These are phyloP conservation scores for Hamigera avellanea DNA, from an alignment of 495 filamentous ascomycete species.

Conservation along the genomic window DNA sequence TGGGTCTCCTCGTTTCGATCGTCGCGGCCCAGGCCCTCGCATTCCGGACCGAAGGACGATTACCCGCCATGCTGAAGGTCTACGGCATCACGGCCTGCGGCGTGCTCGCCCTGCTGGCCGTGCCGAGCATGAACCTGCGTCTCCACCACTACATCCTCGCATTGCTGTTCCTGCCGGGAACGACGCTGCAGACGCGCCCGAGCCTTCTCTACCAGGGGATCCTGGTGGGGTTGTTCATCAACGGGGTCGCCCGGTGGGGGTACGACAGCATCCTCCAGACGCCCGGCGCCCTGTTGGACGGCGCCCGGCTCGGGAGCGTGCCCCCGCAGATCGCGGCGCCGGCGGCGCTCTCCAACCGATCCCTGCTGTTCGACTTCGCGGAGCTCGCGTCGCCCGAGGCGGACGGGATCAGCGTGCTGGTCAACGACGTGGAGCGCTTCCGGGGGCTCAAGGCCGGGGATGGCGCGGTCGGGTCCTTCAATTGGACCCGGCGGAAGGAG, in stretches of 20 bases:
- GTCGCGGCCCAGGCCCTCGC: slow-evolving; percentile 49
- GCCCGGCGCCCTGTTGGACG: slow-evolving; percentile 36
- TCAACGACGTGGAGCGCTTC: slow-evolving; percentile 49
- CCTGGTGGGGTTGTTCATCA: slow-evolving; percentile 53
- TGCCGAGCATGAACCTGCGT: slow-evolving; percentile 48
- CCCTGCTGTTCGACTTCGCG: slow-evolving; percentile 38
- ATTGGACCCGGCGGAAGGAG: slow-evolving; percentile 29
- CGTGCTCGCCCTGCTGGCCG: slow-evolving; percentile 35
- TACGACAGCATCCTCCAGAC: slow-evolving; percentile 53
- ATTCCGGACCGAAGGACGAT: slow-evolving; percentile 55
- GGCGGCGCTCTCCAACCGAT: slow-evolving; percentile 18
- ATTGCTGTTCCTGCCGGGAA: slow-evolving; percentile 45
- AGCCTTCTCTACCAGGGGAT: slow-evolving; percentile 48
- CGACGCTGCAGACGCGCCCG: slow-evolving; percentile 45
- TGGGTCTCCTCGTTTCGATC: slow-evolving; percentile 41
- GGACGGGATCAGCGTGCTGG: slow-evolving; percentile 45
- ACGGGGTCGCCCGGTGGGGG: slow-evolving; percentile 55
- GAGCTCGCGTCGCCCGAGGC: slow-evolving; percentile 17
- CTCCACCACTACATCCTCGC: slow-evolving; percentile 58
- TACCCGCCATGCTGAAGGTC: slow-evolving; percentile 51
- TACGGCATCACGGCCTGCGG: slow-evolving; percentile 41
- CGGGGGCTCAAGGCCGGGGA: slow-evolving; percentile 29
- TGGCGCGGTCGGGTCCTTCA: slow-evolving; percentile 28
- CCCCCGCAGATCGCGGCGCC: slow-evolving; percentile 32
- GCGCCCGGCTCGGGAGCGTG: slow-evolving; percentile 32